Evolutionary conservation across 1,139 yeast genomes (phyloP).

Genomic region (Lodderomyces beijingensis): DNA sequence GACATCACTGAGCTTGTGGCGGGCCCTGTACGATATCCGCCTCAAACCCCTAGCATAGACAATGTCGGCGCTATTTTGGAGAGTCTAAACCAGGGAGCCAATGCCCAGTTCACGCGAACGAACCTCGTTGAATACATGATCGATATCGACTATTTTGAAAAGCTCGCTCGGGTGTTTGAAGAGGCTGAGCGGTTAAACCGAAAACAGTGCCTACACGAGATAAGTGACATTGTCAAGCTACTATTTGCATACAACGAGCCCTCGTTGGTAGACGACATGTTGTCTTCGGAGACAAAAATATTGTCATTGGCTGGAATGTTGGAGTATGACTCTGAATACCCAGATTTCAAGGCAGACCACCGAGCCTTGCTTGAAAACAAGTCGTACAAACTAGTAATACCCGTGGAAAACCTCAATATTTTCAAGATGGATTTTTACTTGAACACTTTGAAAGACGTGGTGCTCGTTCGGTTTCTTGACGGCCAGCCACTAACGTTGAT

Average conservation of each 20-base stretch:
- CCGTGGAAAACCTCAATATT: constrained; percentile 51
- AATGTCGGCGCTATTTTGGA: constrained; percentile 51
- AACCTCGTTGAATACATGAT: constrained; percentile 49
- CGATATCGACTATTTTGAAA: constrained; percentile 47
- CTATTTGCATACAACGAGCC: constrained; percentile 69
- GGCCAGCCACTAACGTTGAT: constrained; percentile 70
- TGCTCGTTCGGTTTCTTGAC: constrained; percentile 73
- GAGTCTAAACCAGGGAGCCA: constrained; percentile 51
- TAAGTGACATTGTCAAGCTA: constrained; percentile 72
- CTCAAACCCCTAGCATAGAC: constrained; percentile 43
- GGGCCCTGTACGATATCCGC: constrained; percentile 72
- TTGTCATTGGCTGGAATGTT: constrained; percentile 72
- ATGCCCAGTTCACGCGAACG: constrained; percentile 52
- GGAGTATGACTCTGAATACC: constrained; percentile 88
- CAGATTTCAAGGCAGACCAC: constrained; percentile 73
- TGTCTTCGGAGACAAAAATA: constrained; percentile 54
- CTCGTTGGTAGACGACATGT: constrained; percentile 58
- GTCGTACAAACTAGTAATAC: constrained; percentile 70
- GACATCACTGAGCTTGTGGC: constrained; percentile 75
- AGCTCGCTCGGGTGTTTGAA: constrained; percentile 50
- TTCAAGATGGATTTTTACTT: constrained; percentile 73
- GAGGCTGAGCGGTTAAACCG: constrained; percentile 50
- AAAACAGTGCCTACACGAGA: constrained; percentile 51
- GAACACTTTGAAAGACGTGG: constrained; percentile 82
- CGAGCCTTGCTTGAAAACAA: constrained; percentile 58